phyloP scores from a whole-genome alignment of 129 eudicot genomes.

The Pittosporum tobira region DNA sequence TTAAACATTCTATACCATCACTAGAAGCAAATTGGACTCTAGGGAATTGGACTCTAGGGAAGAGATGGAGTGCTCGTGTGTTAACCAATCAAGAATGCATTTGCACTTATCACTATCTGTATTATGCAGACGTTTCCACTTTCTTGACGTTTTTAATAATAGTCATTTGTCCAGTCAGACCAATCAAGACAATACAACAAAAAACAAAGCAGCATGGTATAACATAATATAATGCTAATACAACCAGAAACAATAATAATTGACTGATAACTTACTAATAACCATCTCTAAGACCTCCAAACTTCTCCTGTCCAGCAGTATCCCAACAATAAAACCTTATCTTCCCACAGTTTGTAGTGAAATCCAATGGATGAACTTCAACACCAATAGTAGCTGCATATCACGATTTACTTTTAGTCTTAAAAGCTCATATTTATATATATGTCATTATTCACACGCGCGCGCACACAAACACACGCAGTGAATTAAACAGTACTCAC shows the following conservation, averaged over 20 bases:
- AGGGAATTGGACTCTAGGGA: too few relatives aligned
- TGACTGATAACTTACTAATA: constrained; percentile 13
- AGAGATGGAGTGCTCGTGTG: too few relatives aligned
- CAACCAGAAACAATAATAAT: neutral
- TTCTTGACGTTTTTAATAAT: too few relatives aligned
- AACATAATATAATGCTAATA: too few relatives aligned
- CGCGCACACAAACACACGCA: neutral
- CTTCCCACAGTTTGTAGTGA: constrained; percentile 28
- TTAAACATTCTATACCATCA: too few relatives aligned
- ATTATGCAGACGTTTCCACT: too few relatives aligned
- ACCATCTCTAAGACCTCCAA: constrained; percentile 29
- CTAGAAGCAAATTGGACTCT: too few relatives aligned
- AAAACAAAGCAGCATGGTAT: too few relatives aligned
- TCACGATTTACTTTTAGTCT: neutral
- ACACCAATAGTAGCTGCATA: constrained; percentile 23
- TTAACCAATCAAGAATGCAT: too few relatives aligned
- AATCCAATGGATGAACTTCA: constrained; percentile 34
- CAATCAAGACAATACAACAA: neutral
- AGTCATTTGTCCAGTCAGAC: too few relatives aligned
- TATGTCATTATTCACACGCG: too few relatives aligned
- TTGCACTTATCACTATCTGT: too few relatives aligned
- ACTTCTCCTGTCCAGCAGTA: constrained; percentile 27
- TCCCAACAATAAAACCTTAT: constrained; percentile 31
- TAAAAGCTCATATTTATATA: neutral
- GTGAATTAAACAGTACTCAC: neutral